A percentile compares a stretch with the other conserved stretches of the same genome.
phyloP scores from a whole-genome alignment of 768 basidiomycete genomes.

The Leccinum variicolor region DNA sequence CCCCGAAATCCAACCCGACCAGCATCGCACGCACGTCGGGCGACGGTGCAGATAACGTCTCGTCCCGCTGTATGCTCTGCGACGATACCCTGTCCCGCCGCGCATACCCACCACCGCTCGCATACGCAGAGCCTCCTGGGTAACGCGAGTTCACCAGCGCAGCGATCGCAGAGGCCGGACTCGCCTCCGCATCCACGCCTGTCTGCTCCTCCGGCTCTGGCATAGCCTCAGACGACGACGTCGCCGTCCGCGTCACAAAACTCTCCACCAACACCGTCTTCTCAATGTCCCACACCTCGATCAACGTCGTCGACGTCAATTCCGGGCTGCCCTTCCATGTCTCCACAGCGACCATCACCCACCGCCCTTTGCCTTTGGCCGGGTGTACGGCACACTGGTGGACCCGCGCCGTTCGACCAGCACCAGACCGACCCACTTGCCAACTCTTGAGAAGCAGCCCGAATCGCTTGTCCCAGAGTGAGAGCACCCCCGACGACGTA shows the following conservation, averaged over 20 bases:
- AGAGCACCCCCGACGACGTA: slow-evolving; percentile 79
- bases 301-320: slow-evolving; percentile 44
- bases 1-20: slow-evolving; percentile 76
- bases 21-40: slow-evolving; percentile 69
- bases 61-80: slow-evolving; percentile 32
- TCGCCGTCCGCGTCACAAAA: slow-evolving; percentile 56
- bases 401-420: slow-evolving; percentile 54
- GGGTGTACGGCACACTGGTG: slow-evolving; percentile 83
- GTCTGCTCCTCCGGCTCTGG: slow-evolving; percentile 51
- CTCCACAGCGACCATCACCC: slow-evolving; percentile 84
- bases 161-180: slow-evolving; percentile 73
- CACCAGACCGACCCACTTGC: slow-evolving; percentile 61
- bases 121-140: slow-evolving; percentile 31
- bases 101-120: slow-evolving; percentile 5
- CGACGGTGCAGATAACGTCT: slow-evolving; percentile 44
- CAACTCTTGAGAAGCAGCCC: slow-evolving; percentile 86
- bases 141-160: slow-evolving; percentile 74
- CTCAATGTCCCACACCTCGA: slow-evolving; percentile 95
- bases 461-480: slow-evolving; percentile 95
- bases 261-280: slow-evolving; percentile 75
- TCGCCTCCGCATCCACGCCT: slow-evolving; percentile 56
- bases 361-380: slow-evolving; percentile 80
- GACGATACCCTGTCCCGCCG: slow-evolving; percentile 32
- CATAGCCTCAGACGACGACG: slow-evolving; percentile 42
- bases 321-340: slow-evolving; percentile 40